These are phyloP conservation scores for Chamaecyparis obtusa DNA, from an alignment of 75 land plant species.

Conservation along the genomic window DNA sequence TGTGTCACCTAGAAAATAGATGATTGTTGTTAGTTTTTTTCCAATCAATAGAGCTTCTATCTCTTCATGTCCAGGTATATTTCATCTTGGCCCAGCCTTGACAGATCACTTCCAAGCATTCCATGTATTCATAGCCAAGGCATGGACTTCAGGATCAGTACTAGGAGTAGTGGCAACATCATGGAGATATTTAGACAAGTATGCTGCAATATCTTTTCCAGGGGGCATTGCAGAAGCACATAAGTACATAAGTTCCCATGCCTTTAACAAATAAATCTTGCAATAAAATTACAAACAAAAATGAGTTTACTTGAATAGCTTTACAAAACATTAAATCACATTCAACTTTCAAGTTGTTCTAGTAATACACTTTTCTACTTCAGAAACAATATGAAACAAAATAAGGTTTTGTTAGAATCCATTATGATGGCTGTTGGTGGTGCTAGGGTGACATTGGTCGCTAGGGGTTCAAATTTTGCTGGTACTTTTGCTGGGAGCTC, in stretches of 20 bases:
- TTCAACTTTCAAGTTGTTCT: not conserved
- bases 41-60: conserved; percentile 87
- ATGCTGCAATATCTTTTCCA: conserved; percentile 87
- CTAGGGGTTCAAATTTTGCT: too few species aligned
- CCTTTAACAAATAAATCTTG: conserved; percentile 65
- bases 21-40: conserved; percentile 81
- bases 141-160: conserved; percentile 65
- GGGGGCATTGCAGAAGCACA: conserved; percentile 97
- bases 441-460: too few species aligned
- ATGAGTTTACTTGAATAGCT: not conserved
- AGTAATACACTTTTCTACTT: not conserved
- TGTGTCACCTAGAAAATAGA: conserved; percentile 93
- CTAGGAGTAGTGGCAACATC: conserved; percentile 69
- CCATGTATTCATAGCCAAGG: conserved; percentile 75
- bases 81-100: conserved; percentile 89
- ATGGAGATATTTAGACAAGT: conserved; percentile 89
- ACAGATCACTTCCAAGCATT: conserved; percentile 83
- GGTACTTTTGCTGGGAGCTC: too few species aligned
- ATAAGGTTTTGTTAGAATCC: too few species aligned
- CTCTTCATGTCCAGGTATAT: conserved; percentile 85
- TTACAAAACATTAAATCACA: not conserved
- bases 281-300: conserved; percentile 8
- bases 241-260: conserved; percentile 94
- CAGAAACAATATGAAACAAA: not conserved
- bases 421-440: too few species aligned